Conservation (phyloP, 345 rosid species). For the Citrus reticulata region DNA sequence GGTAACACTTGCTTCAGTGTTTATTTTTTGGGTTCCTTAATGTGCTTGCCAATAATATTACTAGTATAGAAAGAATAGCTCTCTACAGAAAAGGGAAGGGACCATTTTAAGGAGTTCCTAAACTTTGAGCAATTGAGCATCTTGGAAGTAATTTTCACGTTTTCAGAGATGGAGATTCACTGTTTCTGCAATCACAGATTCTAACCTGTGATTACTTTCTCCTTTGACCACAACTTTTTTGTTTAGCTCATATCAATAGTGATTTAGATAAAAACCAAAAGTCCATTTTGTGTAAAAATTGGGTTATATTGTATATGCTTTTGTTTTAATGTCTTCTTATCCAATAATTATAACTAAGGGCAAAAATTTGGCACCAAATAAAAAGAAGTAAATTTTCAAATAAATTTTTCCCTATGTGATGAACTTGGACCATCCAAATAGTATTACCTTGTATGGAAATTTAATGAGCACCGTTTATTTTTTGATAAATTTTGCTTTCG, state of each 20-base stretch:
- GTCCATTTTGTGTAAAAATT: neutral
- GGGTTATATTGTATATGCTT: slow-evolving; percentile 4
- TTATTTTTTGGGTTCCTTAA: slow-evolving; percentile 8
- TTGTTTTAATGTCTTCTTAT: neutral
- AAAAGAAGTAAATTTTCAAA: neutral
- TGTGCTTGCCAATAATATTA: slow-evolving; percentile 11
- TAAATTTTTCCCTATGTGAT: neutral
- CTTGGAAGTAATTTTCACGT: slow-evolving; percentile 4
- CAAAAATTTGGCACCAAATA: neutral
- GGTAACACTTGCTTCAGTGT: slow-evolving; percentile 57
- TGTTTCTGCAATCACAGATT: slow-evolving; percentile 17
- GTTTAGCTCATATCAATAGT: neutral
- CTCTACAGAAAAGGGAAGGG: slow-evolving; percentile 3
- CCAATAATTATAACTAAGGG: neutral
- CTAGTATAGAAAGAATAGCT: slow-evolving; percentile 13
- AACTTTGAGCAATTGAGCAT: slow-evolving; percentile 5
- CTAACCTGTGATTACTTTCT: neutral
- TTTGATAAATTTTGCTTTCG: neutral
- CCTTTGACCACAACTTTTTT: neutral
- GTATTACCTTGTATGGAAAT: neutral
- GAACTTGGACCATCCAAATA: neutral
- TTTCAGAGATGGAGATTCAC: slow-evolving; percentile 10
- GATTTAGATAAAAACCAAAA: neutral
- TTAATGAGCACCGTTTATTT: neutral
- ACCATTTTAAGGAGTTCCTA: neutral